Evolutionary conservation across 2,329 filamentous ascomycete genomes (phyloP).

Genomic region (Tolypocladium endophyticum): DNA sequence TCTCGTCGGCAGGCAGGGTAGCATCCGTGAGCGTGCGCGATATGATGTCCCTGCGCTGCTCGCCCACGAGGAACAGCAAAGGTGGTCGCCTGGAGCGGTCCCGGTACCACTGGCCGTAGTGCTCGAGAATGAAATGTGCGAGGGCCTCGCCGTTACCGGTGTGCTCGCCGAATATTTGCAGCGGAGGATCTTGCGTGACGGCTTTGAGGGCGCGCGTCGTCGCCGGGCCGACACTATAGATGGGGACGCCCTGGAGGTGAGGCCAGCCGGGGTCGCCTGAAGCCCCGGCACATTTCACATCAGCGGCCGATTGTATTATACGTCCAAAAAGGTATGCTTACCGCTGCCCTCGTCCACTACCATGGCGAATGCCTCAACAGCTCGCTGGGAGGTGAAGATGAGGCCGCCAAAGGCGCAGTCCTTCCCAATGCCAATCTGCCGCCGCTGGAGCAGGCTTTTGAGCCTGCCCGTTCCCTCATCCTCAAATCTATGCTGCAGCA

Average conservation of each 20-base stretch:
- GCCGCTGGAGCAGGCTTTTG: conserved; percentile 33
- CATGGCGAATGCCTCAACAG: conserved; percentile 65
- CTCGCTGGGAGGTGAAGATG: conserved; percentile 75
- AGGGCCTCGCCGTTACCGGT: conserved; percentile 78
- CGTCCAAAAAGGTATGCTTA: conserved; percentile 3
- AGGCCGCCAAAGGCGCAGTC: conserved; percentile 56
- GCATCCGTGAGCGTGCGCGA: conserved; percentile 63
- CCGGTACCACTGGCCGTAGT: conserved; percentile 53
- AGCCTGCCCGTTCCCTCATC: conserved; percentile 46
- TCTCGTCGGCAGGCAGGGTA: conserved; percentile 31
- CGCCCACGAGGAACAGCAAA: conserved; percentile 80
- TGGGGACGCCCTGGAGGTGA: conserved; percentile 42
- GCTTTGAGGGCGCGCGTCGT: conserved; percentile 64
- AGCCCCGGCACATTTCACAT: background rate
- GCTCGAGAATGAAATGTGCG: conserved; percentile 64
- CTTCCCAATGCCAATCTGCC: conserved; percentile 25
- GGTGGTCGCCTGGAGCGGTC: conserved; percentile 40
- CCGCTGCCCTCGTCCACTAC: conserved; percentile 46
- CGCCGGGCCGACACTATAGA: conserved; percentile 75
- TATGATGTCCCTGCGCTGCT: conserved; percentile 82
- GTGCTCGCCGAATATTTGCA: conserved; percentile 65
- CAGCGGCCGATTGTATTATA: background rate
- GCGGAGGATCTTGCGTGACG: conserved; percentile 33
- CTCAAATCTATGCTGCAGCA: conserved; percentile 61
- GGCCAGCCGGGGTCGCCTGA: conserved; percentile 29